These are phyloP conservation scores for Diaporthe humulicola DNA, from an alignment of 2,329 filamentous ascomycete genomes.

Conservation along the genomic window DNA sequence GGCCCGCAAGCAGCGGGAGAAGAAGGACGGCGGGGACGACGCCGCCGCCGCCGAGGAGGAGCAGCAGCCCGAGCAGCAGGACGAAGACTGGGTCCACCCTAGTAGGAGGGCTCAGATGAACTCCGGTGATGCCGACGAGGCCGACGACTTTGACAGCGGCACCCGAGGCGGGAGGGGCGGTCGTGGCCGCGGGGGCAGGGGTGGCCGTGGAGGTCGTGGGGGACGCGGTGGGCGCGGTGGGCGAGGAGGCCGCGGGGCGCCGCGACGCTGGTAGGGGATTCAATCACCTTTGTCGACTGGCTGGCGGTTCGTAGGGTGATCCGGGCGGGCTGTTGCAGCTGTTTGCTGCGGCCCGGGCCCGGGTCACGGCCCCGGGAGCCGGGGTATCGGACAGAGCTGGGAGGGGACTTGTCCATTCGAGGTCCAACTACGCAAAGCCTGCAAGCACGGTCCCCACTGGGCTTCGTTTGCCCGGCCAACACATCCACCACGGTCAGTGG, in stretches of 20 bases:
- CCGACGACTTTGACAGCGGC: conserved; percentile 17
- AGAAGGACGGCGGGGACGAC: conserved; percentile 43
- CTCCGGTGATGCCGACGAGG: conserved; percentile 2
- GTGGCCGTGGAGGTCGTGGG: conserved; percentile 3
- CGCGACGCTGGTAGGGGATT: conserved; percentile 8
- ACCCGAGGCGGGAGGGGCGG: neutral
- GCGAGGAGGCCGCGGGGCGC: neutral
- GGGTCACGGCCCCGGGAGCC: neutral
- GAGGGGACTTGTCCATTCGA: neutral
- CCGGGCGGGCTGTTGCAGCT: neutral
- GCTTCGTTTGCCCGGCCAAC: neutral
- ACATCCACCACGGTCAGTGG: no score
- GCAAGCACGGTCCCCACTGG: neutral
- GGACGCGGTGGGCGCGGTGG: conserved; percentile 7
- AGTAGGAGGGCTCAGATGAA: conserved; percentile 57
- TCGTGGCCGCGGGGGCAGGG: conserved; percentile 4
- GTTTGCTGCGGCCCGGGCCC: neutral
- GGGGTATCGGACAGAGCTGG: neutral
- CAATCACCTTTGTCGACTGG: neutral
- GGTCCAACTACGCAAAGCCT: neutral
- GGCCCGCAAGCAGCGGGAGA: conserved; percentile 41
- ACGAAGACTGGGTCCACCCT: conserved; percentile 61
- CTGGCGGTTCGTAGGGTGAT: neutral
- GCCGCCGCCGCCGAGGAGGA: conserved; percentile 40
- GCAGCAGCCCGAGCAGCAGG: conserved; percentile 47